These are phyloP conservation scores for Penicillium sp. DNA, from an alignment of 2,329 filamentous ascomycete genomes.

Conservation along the genomic window DNA sequence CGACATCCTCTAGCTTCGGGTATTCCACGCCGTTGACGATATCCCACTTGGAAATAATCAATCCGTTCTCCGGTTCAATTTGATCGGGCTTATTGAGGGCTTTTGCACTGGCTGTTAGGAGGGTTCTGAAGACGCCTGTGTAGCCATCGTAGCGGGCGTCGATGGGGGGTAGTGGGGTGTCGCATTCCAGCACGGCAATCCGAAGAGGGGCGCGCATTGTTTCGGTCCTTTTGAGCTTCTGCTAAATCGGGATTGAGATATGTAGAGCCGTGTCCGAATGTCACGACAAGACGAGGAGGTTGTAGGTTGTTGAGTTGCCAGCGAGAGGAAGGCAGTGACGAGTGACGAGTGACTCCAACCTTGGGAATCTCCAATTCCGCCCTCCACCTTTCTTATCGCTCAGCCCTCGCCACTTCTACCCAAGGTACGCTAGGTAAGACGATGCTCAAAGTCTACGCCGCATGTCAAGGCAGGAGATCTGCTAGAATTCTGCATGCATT, in stretches of 20 bases:
- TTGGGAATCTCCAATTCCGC: neutral
- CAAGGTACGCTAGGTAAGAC: too few species aligned
- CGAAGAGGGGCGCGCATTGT: constrained; percentile 60
- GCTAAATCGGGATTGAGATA: too few species aligned
- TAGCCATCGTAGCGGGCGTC: constrained; percentile 72
- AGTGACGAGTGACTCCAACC: too few species aligned
- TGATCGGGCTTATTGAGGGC: constrained; percentile 43
- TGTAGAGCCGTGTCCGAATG: too few species aligned
- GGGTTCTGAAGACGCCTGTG: constrained; percentile 68
- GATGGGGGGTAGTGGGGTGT: constrained; percentile 71
- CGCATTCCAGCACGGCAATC: constrained; percentile 87
- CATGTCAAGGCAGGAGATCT: neutral
- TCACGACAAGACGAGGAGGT: too few species aligned
- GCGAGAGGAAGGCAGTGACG: too few species aligned
- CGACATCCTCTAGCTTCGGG: constrained; percentile 72
- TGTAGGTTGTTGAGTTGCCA: too few species aligned
- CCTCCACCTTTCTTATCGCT: neutral
- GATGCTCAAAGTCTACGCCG: neutral
- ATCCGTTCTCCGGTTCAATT: constrained; percentile 42
- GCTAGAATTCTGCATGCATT: neutral
- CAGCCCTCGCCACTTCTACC: neutral
- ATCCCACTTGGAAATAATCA: constrained; percentile 70
- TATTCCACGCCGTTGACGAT: constrained; percentile 71
- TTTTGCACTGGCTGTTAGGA: constrained; percentile 61
- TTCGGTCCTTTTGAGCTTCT: too few species aligned